Percentiles rank a stretch among this genome's conserved stretches.
phyloP scores from a whole-genome alignment of 2,329 filamentous ascomycete genomes.

The Colletotrichum lentis region DNA sequence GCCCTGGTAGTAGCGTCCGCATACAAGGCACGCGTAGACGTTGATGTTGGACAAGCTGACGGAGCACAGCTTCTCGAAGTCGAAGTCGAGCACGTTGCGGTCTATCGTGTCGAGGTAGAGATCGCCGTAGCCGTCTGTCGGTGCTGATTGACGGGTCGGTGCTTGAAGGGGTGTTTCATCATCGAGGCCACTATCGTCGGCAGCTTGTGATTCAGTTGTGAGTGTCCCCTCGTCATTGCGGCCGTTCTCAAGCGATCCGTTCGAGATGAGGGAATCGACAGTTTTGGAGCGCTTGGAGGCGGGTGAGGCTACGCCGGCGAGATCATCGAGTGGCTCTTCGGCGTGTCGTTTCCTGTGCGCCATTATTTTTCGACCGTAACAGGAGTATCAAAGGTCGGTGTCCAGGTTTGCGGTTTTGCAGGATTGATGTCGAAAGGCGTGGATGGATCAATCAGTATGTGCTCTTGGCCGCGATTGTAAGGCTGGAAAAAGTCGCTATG shows the following conservation, averaged over 20 bases:
- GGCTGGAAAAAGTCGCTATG: constrained; percentile 33
- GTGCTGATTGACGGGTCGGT: constrained; percentile 76
- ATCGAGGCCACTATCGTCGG: constrained; percentile 54
- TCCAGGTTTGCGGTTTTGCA: background rate
- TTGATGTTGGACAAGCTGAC: constrained; percentile 97
- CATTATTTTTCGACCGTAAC: constrained; percentile 17
- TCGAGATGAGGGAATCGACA: constrained; percentile 52
- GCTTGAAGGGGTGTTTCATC: constrained; percentile 50
- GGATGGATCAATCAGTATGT: background rate
- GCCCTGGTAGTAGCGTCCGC: constrained; percentile 97
- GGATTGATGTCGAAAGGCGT: constrained; percentile 10
- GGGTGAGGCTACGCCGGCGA: constrained; percentile 63
- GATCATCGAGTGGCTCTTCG: constrained; percentile 67
- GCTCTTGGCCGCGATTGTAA: background rate
- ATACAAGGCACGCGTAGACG: constrained; percentile 96
- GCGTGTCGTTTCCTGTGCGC: constrained; percentile 62
- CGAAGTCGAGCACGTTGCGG: constrained; percentile 91
- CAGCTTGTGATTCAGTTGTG: constrained; percentile 43
- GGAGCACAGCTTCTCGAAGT: constrained; percentile 98
- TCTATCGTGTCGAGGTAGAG: constrained; percentile 98
- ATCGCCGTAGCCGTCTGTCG: constrained; percentile 89
- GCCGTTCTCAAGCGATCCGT: constrained; percentile 47
- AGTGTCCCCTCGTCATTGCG: constrained; percentile 40
- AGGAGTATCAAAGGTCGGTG: background rate
- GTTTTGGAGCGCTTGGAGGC: constrained; percentile 66